Conservation (phyloP, 371 early-diverging fungal genomes). For the Blastocladiella emersonii region DNA sequence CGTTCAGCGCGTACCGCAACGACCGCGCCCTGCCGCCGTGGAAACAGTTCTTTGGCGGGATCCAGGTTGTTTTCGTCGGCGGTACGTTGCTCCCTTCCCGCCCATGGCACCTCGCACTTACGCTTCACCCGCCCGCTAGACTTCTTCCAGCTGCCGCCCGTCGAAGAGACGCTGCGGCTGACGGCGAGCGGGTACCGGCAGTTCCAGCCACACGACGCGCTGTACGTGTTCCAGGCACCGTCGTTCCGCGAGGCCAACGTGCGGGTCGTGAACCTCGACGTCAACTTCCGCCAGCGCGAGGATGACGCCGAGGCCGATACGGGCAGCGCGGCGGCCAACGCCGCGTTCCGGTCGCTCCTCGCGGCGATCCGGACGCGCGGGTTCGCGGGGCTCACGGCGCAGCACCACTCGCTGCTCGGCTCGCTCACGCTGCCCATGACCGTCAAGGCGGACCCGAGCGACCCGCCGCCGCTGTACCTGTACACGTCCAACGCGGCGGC, state of each 20-base stretch:
- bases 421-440: too few species aligned
- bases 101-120: not conserved
- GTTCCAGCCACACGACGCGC: not conserved
- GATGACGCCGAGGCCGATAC: too few species aligned
- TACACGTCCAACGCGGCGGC: not conserved
- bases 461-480: not conserved
- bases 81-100: not conserved
- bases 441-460: not conserved
- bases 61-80: not conserved
- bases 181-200: not conserved
- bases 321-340: too few species aligned
- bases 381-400: not conserved
- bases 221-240: not conserved
- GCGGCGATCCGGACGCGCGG: not conserved
- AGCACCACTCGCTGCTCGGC: not conserved
- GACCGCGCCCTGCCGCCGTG: too few species aligned
- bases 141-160: constrained; percentile 1
- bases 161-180: not conserved
- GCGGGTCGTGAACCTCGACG: not conserved
- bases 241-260: not conserved
- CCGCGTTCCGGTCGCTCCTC: not conserved
- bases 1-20: too few species aligned
- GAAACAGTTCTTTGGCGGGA: not conserved
- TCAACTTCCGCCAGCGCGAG: not conserved
- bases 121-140: not conserved